Evolutionary conservation across 345 rosid genomes (phyloP), one percentile per base, ranked within the genome.

Genomic region (Camelina sativa): DNA sequence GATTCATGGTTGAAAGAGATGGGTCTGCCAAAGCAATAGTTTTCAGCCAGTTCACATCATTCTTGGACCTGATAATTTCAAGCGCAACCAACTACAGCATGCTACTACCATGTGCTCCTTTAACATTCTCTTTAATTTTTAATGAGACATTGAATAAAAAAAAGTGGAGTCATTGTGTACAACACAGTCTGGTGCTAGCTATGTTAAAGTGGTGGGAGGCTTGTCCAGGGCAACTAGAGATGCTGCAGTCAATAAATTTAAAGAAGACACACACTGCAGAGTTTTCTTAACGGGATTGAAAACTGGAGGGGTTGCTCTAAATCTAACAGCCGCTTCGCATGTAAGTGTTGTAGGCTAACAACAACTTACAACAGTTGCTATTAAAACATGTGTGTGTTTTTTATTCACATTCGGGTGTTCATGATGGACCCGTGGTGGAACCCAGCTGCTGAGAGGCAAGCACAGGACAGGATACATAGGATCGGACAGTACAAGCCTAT

Each of bases 371-470:
- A 28, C 5, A 28, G 5, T 28, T 28, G 30, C 30, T 28, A 28
- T 28, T 28, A 28, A 28, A 28, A 9, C 10, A 19, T 52, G 40
- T 52, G 30, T 28, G 30, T 28, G 23, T 11, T 2, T 34, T 11
- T 2, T 28, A 11, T 43, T 52, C 56, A 71, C 59, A 65, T 41
- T 28, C 37, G 66, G 6, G 4, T 55, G 41, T 95, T 95, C 84
- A 79, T 95, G 87, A 95, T 95, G 99, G 99, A 95, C 62, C 99
- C 99, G 7, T 95, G 99, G 97, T 95, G 97, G 99, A 95, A 92
- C 79, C 99, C 97, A 37, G 99, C 99, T 25, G 97, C 90, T 62
- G 99, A 95, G 88, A 82, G 76, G 60, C 99, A 95, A 82, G 99
- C 99, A 28, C 97, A 92, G 20, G 99, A 95, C 80, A 88, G 99